Base-by-base conservation (phyloP, 208 protist species). In the Leishmania lainsoni region DNA sequence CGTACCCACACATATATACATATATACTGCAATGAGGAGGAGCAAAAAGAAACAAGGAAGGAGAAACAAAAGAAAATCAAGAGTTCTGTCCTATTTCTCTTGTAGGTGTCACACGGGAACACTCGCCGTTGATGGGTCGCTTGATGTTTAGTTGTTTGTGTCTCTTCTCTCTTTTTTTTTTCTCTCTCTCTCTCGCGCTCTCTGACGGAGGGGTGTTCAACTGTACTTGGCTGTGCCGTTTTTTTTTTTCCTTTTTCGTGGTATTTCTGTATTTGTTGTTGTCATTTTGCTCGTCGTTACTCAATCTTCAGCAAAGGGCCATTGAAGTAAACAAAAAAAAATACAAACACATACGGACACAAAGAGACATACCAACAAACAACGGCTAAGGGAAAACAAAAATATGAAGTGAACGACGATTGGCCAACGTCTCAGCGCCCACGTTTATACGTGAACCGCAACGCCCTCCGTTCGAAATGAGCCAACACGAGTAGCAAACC, bases 281-380 rank as follows among this genome's bases (percentile, higher is more conserved):
- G 26, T 14, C 8, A 29, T n/a, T 8, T 29, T 32, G 26, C 26
- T 63, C 3, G 29, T 26, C 8, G 58, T 0, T 45, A 45, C 42
- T 45, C 42, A 45, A 45, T 45, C 8, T 51, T 35, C 65, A 20
- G 48, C 26, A 22, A 12, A 86, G 85, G 78, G 81, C 81, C 22
- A 49, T 86, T 35, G 42, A 52, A 59, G 71, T 59, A 5, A 52
- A 76, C 3, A 71, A 71, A 5, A 52, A 76, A 32, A 71, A 71
- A 71, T 0, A 45, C 42, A 45, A 0, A 45, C 42, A 45, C 42
- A 45, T 4, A 45, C 42, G 6, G 4, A 0, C 42, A 71, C 4
- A 45, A 4, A 45, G 3, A 45, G 42, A 45, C 0, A 0, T 4
- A 45, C 42, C 4, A 45, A 45, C 42, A n/a, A n/a, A 45, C 42